Evolutionary conservation across 495 filamentous ascomycete genomes (phyloP).

Genomic region (Friedmanniomyces simplex): DNA sequence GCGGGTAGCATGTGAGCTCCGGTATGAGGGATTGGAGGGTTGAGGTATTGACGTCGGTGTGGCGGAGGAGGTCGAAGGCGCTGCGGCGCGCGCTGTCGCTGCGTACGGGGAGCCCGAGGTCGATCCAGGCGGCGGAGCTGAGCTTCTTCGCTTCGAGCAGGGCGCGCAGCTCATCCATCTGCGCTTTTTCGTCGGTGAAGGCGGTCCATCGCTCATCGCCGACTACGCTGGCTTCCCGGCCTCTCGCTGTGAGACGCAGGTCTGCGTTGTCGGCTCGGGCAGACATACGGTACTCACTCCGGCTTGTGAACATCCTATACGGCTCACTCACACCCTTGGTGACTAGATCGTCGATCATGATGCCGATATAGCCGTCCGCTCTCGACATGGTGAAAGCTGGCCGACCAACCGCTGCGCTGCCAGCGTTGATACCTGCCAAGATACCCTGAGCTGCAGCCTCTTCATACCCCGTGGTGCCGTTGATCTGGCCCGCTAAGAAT

Average conservation of each 20-base stretch:
- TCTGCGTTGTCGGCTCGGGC: constrained; percentile 91
- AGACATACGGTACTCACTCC: constrained; percentile 89
- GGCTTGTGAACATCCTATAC: constrained; percentile 96
- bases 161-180: constrained; percentile 53
- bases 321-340: constrained; percentile 96
- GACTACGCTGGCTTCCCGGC: constrained; percentile 67
- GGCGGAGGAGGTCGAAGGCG: constrained; percentile 66
- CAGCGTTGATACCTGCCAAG: constrained; percentile 87
- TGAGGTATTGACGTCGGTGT: constrained; percentile 45
- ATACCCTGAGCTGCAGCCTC: constrained; percentile 92
- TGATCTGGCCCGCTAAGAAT: constrained; percentile 93
- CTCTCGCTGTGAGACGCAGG: constrained; percentile 68
- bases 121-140: constrained; percentile 52
- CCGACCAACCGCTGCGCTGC: constrained; percentile 59
- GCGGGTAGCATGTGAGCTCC: constrained; percentile 40
- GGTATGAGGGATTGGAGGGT: constrained; percentile 47
- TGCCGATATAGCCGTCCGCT: constrained; percentile 88
- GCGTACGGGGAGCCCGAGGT: constrained; percentile 56
- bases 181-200: constrained; percentile 50
- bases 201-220: constrained; percentile 63
- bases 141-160: constrained; percentile 46
- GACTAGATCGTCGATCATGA: constrained; percentile 98
- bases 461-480: constrained; percentile 96
- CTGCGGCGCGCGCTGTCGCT: constrained; percentile 48
- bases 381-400: constrained; percentile 58